Conservation (phyloP, 352 stramenopile species). For the Phytophthora europaea region DNA sequence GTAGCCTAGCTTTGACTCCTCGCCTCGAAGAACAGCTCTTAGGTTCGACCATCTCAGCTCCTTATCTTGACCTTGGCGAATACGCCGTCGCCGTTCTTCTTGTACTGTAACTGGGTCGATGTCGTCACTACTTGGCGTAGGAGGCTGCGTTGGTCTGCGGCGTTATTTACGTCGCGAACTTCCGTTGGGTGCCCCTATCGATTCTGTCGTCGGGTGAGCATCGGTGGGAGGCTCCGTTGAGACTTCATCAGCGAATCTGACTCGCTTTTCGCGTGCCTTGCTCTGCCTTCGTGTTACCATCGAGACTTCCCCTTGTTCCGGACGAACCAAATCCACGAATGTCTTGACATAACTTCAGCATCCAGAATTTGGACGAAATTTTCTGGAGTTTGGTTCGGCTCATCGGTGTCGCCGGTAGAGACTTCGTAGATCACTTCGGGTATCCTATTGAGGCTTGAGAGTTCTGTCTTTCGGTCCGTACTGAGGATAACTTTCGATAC, state of each 20-base stretch:
- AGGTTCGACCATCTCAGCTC: not conserved
- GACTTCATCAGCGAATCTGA: not conserved
- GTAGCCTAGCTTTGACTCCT: not conserved
- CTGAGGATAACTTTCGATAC: not conserved
- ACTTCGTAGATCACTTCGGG: not conserved
- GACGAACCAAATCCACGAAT: not conserved
- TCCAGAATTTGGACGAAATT: not conserved
- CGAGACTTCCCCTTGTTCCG: not conserved
- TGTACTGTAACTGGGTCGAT: no score
- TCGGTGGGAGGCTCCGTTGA: no score
- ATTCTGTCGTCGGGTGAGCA: no score
- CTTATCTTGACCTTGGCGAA: not conserved
- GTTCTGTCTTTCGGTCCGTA: not conserved
- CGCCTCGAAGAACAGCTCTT: not conserved
- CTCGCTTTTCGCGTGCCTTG: not conserved
- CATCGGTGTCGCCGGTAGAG: not conserved
- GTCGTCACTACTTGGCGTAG: no score
- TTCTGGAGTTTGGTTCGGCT: not conserved
- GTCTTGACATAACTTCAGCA: not conserved
- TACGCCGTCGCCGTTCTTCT: not conserved
- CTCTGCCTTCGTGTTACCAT: not conserved
- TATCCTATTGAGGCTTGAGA: not conserved
- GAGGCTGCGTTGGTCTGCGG: no score
- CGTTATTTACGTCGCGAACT: no score
- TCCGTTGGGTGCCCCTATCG: no score